phyloP scores from a whole-genome alignment of 2,329 filamentous ascomycete genomes.

The Aschersonia sp. region DNA sequence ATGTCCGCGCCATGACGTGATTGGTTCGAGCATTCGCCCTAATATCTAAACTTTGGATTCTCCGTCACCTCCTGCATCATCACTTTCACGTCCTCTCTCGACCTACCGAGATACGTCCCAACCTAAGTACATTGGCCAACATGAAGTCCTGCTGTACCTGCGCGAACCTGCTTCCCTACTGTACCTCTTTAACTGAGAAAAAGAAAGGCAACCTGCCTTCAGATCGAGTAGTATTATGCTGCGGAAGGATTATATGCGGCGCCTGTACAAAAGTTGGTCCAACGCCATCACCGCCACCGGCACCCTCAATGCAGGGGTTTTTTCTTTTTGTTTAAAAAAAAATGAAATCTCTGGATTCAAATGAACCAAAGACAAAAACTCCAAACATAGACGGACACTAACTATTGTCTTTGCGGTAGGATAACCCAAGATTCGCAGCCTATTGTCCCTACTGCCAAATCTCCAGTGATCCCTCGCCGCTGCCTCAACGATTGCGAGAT shows the following conservation, averaged over 20 bases:
- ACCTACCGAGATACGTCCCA: not conserved
- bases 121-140: constrained; percentile 1
- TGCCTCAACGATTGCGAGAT: constrained; percentile 49
- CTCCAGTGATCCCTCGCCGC: constrained; percentile 38
- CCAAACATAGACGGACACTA: constrained; percentile 4
- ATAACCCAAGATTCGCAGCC: constrained; percentile 51
- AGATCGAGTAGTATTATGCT: constrained; percentile 53
- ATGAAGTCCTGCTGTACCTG: constrained; percentile 55
- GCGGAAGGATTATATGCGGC: constrained; percentile 55
- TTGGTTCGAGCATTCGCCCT: not conserved
- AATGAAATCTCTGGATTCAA: no score
- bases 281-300: not conserved
- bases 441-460: constrained; percentile 69
- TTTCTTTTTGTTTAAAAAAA: no score
- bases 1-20: constrained; percentile 3
- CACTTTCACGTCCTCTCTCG: no score
- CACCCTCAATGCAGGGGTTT: not conserved
- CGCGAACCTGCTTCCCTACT: constrained; percentile 42
- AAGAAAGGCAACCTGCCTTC: constrained; percentile 22
- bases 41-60: no score
- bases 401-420: constrained; percentile 12
- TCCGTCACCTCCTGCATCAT: no score
- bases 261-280: constrained; percentile 44
- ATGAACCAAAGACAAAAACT: not conserved
- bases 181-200: constrained; percentile 44